These are phyloP conservation scores for Fagopyrum homotropicum DNA, from an alignment of 148 eudicot species.

Conservation along the genomic window DNA sequence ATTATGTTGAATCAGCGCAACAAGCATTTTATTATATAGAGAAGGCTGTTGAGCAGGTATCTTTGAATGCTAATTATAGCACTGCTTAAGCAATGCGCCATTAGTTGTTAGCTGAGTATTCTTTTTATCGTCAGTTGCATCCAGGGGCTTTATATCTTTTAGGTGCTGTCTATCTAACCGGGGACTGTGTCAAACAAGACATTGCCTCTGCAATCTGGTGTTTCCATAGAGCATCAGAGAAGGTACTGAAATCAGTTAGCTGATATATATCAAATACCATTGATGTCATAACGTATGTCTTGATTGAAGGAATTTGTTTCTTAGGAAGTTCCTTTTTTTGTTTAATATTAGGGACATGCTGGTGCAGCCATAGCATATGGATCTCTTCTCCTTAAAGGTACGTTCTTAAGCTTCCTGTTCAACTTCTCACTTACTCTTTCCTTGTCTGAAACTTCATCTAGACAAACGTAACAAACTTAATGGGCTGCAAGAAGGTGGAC, in stretches of 20 bases:
- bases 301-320: background rate
- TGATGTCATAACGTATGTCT: background rate
- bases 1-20: slow-evolving; percentile 63
- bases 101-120: slow-evolving; percentile 7
- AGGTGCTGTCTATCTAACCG: slow-evolving; percentile 87
- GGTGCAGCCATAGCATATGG: slow-evolving; percentile 95
- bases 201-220: slow-evolving; percentile 84
- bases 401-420: slow-evolving; percentile 5
- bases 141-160: slow-evolving; percentile 88
- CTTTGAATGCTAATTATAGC: background rate
- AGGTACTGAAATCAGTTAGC: slow-evolving; percentile 36
- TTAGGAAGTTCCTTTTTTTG: background rate
- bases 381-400: slow-evolving; percentile 80
- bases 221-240: slow-evolving; percentile 86
- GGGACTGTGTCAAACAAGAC: slow-evolving; percentile 87
- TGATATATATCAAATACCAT: background rate
- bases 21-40: slow-evolving; percentile 87
- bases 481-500: background rate
- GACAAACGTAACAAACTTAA: background rate
- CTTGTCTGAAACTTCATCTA: background rate
- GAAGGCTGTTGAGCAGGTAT: slow-evolving; percentile 89
- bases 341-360: slow-evolving; percentile 71
- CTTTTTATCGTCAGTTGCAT: slow-evolving; percentile 53
- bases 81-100: background rate
- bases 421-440: background rate